A percentile compares a stretch with the other conserved stretches of the same genome.
Evolutionary conservation across 2,329 filamentous ascomycete species (phyloP).

Genomic region (Botryotinia convoluta): DNA sequence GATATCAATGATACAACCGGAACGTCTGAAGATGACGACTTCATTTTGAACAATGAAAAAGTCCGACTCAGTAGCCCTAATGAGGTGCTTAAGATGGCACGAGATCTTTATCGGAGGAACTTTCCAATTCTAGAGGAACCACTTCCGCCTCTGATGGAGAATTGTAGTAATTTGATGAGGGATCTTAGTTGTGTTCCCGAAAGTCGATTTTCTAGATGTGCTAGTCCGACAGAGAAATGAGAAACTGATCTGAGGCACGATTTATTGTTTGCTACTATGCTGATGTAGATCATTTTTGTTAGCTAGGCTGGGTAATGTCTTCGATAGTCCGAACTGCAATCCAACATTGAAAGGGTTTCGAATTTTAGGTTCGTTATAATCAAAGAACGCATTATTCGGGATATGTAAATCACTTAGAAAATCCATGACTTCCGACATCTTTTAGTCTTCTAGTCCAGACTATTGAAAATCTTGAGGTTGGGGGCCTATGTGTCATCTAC

Average conservation of each 20-base stretch:
- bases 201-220: not conserved
- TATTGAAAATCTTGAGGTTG: not conserved
- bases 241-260: not conserved
- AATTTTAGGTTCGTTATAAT: not conserved
- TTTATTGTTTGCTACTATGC: not conserved
- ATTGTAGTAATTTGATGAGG: not conserved
- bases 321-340: not conserved
- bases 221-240: not conserved
- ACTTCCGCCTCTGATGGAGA: not conserved
- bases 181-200: not conserved
- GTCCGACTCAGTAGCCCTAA: not conserved
- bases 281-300: not conserved
- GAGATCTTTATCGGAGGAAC: not conserved
- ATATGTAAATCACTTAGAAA: not conserved
- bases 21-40: not conserved
- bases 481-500: not conserved
- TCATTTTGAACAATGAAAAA: not conserved
- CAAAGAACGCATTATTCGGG: fast-evolving
- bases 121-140: not conserved
- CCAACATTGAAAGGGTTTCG: not conserved
- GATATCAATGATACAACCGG: not conserved
- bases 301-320: not conserved
- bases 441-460: not conserved
- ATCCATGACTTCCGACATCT: not conserved
- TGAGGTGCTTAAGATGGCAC: not conserved